These are phyloP conservation scores for Termitomyces sp. DNA, from an alignment of 768 basidiomycete species.

Conservation along the genomic window DNA sequence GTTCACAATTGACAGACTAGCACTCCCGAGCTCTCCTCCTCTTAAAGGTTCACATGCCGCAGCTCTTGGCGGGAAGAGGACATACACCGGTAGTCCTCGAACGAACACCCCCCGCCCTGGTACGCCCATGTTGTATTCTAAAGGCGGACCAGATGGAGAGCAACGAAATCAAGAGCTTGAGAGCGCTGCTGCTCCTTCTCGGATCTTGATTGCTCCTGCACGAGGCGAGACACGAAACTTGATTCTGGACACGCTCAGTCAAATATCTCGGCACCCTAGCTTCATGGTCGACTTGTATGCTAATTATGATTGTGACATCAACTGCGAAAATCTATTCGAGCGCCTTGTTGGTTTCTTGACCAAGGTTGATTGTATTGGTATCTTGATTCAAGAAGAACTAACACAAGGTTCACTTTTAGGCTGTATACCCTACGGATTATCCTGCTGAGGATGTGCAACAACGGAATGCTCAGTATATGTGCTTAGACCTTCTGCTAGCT, in stretches of 20 bases:
- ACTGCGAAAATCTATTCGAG: constrained; percentile 95
- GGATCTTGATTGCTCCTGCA: constrained; percentile 66
- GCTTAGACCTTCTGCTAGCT: constrained; percentile 79
- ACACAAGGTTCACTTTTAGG: constrained; percentile 34
- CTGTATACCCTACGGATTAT: constrained; percentile 71
- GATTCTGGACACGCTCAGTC: constrained; percentile 81
- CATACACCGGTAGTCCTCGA: constrained; percentile 16
- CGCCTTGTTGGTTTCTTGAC: constrained; percentile 83
- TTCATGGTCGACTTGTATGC: constrained; percentile 95
- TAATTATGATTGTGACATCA: constrained; percentile 96
- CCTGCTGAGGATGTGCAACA: constrained; percentile 59
- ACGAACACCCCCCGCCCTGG: constrained; percentile 47
- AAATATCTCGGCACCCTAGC: constrained; percentile 75
- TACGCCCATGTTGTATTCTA: constrained; percentile 42
- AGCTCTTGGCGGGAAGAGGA: constrained; percentile 24
- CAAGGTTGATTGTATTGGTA: constrained; percentile 46
- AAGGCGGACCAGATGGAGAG: constrained; percentile 26
- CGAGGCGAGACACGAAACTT: constrained; percentile 85
- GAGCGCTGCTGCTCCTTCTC: constrained; percentile 44
- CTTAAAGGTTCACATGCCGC: constrained; percentile 19
- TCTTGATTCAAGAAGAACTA: not conserved
- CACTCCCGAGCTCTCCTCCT: constrained; percentile 39
- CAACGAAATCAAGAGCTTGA: constrained; percentile 35
- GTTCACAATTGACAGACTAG: constrained; percentile 88
- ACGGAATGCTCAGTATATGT: constrained; percentile 78